Conservation (phyloP, 805 yeast genomes). For the Saccharomycopsis amapae region DNA sequence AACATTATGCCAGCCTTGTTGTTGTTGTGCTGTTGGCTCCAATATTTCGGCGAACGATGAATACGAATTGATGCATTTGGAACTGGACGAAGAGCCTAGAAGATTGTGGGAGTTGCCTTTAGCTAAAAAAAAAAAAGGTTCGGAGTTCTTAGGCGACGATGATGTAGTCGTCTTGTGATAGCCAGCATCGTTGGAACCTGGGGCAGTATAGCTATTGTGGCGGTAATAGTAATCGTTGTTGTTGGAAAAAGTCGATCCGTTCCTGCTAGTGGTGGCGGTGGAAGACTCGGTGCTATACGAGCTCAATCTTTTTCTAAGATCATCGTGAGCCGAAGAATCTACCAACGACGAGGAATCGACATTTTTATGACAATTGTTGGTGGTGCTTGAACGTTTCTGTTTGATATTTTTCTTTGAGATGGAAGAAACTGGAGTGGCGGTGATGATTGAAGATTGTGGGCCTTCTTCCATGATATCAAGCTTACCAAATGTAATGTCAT, state of each 20-base stretch:
- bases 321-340: background rate
- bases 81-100: too few relatives aligned
- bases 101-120: too few relatives aligned
- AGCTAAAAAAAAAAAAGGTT: too few relatives aligned
- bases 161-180: too few relatives aligned
- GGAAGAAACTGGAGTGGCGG: background rate
- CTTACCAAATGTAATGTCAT: too few relatives aligned
- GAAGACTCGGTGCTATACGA: background rate
- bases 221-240: background rate
- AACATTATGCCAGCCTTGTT: too few relatives aligned
- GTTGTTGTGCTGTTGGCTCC: too few relatives aligned
- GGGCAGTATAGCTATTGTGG: slow-evolving; percentile 6
- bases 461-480: too few relatives aligned
- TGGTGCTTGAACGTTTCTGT: background rate
- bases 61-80: background rate
- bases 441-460: background rate
- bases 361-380: too few relatives aligned
- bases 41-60: background rate
- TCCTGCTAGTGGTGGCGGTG: background rate
- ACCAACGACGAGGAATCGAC: too few relatives aligned
- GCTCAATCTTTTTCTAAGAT: background rate
- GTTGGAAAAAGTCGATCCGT: background rate
- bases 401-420: background rate
- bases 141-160: too few relatives aligned
- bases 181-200: too few relatives aligned